These are phyloP conservation scores for Calonectria crousiana DNA, from an alignment of 2,329 filamentous ascomycete species.

Conservation along the genomic window DNA sequence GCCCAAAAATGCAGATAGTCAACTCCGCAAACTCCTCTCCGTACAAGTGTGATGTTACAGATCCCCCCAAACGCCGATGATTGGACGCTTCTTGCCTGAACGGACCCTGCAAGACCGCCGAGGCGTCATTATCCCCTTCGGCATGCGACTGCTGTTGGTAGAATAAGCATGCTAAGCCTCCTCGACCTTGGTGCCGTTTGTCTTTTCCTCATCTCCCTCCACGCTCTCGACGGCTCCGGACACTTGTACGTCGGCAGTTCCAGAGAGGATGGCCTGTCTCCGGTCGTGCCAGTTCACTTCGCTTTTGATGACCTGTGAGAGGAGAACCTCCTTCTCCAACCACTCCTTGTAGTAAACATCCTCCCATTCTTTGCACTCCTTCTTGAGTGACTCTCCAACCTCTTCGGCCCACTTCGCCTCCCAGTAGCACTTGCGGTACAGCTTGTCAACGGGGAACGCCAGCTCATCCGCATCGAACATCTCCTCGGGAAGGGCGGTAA, in stretches of 20 bases:
- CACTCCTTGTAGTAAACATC: constrained; percentile 77
- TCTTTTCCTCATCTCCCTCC: constrained; percentile 41
- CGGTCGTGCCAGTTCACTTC: constrained; percentile 76
- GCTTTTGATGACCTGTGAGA: constrained; percentile 77
- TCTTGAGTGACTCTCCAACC: constrained; percentile 72
- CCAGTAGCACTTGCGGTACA: constrained; percentile 76
- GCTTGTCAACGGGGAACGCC: constrained; percentile 67
- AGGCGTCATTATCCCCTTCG: constrained; percentile 11
- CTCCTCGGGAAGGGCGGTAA: constrained; percentile 66
- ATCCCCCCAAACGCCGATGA: constrained; percentile 4
- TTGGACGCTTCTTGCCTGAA: constrained; percentile 2
- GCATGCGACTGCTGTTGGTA: constrained; percentile 23
- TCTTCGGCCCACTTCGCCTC: constrained; percentile 80
- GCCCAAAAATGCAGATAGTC: constrained; percentile 25
- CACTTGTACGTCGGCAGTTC: constrained; percentile 60
- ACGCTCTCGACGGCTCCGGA: constrained; percentile 47
- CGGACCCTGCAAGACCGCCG: constrained; percentile 8
- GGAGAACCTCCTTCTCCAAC: constrained; percentile 81
- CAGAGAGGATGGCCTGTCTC: constrained; percentile 66
- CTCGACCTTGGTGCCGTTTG: constrained; percentile 20
- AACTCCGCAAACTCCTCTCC: constrained; percentile 44
- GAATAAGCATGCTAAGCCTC: constrained; percentile 24
- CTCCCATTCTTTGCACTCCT: constrained; percentile 76
- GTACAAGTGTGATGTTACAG: constrained; percentile 34
- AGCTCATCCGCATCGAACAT: constrained; percentile 77